Evolutionary conservation across 1,139 yeast species (phyloP).

Genomic region (Pichia sp.): DNA sequence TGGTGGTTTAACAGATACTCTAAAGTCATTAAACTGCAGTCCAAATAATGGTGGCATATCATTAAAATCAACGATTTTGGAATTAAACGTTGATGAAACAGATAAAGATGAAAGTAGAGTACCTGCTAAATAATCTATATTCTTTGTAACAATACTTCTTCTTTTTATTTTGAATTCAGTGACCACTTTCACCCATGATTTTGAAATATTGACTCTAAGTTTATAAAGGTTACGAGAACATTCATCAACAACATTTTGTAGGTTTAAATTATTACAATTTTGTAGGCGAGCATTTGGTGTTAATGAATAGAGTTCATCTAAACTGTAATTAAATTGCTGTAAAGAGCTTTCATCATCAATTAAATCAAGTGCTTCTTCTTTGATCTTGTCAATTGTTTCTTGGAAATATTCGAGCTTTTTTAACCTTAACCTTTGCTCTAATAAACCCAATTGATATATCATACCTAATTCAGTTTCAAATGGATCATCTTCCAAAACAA

Average conservation of each 20-base stretch:
- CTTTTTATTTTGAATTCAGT: slow-evolving; percentile 38
- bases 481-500: slow-evolving; percentile 72
- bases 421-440: slow-evolving; percentile 62
- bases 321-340: not conserved
- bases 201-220: slow-evolving; percentile 42
- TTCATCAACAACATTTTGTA: not conserved
- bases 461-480: slow-evolving; percentile 73
- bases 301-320: not conserved
- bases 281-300: not conserved
- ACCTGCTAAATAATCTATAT: slow-evolving; percentile 49
- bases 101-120: slow-evolving; percentile 10
- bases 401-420: slow-evolving; percentile 56
- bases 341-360: not conserved
- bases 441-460: slow-evolving; percentile 68
- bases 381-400: slow-evolving; percentile 17
- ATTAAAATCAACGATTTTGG: slow-evolving; percentile 51
- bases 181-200: slow-evolving; percentile 61
- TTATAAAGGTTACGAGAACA: slow-evolving; percentile 17
- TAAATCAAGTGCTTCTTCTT: not conserved
- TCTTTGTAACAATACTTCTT: slow-evolving; percentile 43
- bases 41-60: slow-evolving; percentile 60
- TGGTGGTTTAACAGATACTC: slow-evolving; percentile 49
- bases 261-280: not conserved
- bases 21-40: slow-evolving; percentile 50
- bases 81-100: slow-evolving; percentile 39